A percentile compares a stretch with the other conserved stretches of the same genome.
Evolutionary conservation across 805 yeast species (phyloP).

Genomic region (Kregervanrija pseudodelftensis): DNA sequence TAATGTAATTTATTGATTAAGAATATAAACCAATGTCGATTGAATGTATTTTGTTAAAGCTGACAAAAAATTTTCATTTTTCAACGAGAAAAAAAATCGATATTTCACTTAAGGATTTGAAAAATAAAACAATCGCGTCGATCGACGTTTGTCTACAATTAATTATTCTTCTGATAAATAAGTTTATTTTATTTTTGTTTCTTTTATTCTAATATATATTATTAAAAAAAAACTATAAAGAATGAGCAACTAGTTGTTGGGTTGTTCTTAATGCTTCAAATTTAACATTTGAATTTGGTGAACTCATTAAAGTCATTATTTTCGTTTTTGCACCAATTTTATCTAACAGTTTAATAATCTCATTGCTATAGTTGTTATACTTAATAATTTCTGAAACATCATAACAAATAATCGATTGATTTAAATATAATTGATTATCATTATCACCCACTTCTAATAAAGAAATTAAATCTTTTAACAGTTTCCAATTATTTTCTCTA

Average conservation of each 20-base stretch:
- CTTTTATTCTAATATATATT: neutral
- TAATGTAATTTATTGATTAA: too few species aligned
- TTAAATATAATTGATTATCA: slow-evolving; percentile 21
- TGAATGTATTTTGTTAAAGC: too few species aligned
- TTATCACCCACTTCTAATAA: slow-evolving; percentile 34
- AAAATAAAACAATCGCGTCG: too few species aligned
- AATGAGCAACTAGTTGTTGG: slow-evolving; percentile 85
- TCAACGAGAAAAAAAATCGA: too few species aligned
- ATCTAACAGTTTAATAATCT: slow-evolving; percentile 46
- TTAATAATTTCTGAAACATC: slow-evolving; percentile 60
- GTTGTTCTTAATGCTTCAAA: slow-evolving; percentile 94
- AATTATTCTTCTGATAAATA: too few species aligned
- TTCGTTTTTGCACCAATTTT: slow-evolving; percentile 61
- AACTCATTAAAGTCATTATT: slow-evolving; percentile 78
- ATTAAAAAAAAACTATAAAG: slow-evolving; percentile 30
- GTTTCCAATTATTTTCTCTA: slow-evolving; percentile 69
- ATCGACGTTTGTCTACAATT: too few species aligned
- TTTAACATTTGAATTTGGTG: slow-evolving; percentile 78
- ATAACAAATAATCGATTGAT: slow-evolving; percentile 56
- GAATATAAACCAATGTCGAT: too few species aligned
- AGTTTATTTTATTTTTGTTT: too few species aligned
- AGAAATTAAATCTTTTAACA: slow-evolving; percentile 54
- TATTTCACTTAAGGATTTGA: too few species aligned
- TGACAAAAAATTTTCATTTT: too few species aligned
- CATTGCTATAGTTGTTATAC: slow-evolving; percentile 40